Evolutionary conservation across 305 asterid genomes (phyloP).

Genomic region (Fraxinus sp.): DNA sequence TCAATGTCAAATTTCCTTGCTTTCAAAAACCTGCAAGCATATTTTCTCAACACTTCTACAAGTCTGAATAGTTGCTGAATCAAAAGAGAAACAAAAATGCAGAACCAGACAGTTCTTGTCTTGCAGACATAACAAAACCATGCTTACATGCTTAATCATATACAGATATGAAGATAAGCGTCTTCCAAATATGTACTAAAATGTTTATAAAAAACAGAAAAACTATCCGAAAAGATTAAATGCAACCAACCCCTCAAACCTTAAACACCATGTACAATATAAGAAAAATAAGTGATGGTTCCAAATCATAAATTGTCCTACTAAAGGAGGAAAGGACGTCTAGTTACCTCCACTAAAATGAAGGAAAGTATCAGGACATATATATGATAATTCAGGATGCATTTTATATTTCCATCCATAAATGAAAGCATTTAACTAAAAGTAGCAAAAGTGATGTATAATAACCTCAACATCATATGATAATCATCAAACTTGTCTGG

Average conservation of each 20-base stretch:
- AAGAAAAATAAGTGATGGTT: not conserved
- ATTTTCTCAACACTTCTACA: constrained; percentile 9
- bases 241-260: not conserved
- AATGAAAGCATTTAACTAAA: not conserved
- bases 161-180: not conserved
- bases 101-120: not conserved
- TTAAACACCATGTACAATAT: not conserved
- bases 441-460: not conserved
- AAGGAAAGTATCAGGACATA: not conserved
- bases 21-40: constrained; percentile 45
- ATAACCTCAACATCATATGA: constrained; percentile 89
- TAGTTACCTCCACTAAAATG: not conserved
- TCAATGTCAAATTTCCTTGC: constrained; percentile 61
- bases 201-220: not conserved
- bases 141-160: not conserved
- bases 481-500: constrained; percentile 84
- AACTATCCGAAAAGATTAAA: not conserved
- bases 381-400: not conserved
- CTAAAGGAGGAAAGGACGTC: not conserved
- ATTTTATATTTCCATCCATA: constrained; percentile 2
- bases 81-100: constrained; percentile 9
- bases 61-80: not conserved
- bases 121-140: not conserved
- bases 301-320: constrained; percentile 5
- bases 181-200: not conserved